A percentile compares a stretch with the other conserved stretches of the same genome.
Evolutionary conservation across 352 stramenopile genomes (phyloP).

Genomic region (Pilasporangium apinafurcum): DNA sequence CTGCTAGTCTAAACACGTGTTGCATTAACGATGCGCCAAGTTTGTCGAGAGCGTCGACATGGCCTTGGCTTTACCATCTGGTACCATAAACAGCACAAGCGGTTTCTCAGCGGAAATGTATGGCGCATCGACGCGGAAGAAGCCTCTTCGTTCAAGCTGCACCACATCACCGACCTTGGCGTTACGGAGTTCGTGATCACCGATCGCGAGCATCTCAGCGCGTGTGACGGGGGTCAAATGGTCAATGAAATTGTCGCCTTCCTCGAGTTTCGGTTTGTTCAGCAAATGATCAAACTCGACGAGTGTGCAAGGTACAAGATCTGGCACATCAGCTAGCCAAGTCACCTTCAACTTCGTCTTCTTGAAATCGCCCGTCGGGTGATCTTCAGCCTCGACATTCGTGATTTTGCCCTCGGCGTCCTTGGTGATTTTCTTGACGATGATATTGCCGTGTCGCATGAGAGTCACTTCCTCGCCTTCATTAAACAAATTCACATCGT

Average conservation of each 20-base stretch:
- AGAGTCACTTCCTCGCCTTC: slow-evolving; percentile 97
- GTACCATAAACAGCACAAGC: slow-evolving; percentile 98
- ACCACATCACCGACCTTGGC: slow-evolving; percentile 94
- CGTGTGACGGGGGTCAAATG: slow-evolving; percentile 95
- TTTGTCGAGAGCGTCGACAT: slow-evolving; percentile 88
- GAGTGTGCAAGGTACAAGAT: slow-evolving; percentile 87
- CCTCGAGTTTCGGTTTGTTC: slow-evolving; percentile 98
- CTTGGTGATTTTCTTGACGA: slow-evolving; percentile 72
- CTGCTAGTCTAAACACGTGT: no score
- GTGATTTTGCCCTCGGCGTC: slow-evolving; percentile 37
- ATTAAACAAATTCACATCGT: slow-evolving; percentile 92
- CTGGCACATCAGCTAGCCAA: slow-evolving; percentile 91
- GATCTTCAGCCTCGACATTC: slow-evolving; percentile 66
- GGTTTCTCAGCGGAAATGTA: slow-evolving; percentile 83
- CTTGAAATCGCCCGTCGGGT: slow-evolving; percentile 88
- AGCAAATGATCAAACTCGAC: slow-evolving; percentile 99
- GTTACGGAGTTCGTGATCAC: slow-evolving; percentile 94
- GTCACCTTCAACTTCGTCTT: slow-evolving; percentile 96
- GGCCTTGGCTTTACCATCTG: slow-evolving; percentile 94
- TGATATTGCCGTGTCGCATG: slow-evolving; percentile 95
- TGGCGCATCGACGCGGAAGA: slow-evolving; percentile 91
- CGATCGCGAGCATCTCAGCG: slow-evolving; percentile 90
- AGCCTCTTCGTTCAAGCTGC: slow-evolving; percentile 97
- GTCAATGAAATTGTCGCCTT: slow-evolving; percentile 97
- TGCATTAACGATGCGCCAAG: slow-evolving; percentile 62